A percentile compares a stretch with the other conserved stretches of the same genome.
Conservation (phyloP, 768 basidiomycete species). For the Mycena rebaudengoi region DNA sequence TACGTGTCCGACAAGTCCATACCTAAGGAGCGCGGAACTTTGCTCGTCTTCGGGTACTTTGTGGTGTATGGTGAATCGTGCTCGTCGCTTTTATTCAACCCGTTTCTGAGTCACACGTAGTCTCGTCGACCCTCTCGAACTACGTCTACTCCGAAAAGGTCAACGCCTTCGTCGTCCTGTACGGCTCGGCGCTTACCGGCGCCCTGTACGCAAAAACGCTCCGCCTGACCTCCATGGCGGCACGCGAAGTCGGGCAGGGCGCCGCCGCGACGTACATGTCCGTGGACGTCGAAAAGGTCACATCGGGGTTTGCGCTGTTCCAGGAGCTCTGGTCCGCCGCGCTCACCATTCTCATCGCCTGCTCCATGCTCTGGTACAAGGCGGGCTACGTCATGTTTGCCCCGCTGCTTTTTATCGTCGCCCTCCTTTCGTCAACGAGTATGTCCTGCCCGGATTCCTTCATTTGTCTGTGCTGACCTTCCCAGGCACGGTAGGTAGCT, state of each 20-base stretch:
- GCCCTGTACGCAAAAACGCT: neutral
- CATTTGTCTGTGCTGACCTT: too few species aligned
- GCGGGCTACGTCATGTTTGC: neutral
- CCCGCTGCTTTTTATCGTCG: neutral
- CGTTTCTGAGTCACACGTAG: too few species aligned
- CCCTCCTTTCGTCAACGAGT: neutral
- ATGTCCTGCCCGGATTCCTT: too few species aligned
- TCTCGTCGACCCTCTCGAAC: neutral
- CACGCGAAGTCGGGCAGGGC: too few species aligned
- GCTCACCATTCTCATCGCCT: neutral
- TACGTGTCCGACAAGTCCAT: neutral
- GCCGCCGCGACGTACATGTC: neutral
- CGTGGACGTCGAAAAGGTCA: neutral
- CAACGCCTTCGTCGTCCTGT: neutral
- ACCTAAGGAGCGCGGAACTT: neutral
- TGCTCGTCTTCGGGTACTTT: neutral
- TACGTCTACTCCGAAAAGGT: neutral
- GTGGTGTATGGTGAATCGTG: neutral
- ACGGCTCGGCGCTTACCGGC: neutral
- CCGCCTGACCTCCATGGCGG: too few species aligned
- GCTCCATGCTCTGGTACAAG: neutral
- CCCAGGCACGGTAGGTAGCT: neutral
- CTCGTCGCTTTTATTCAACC: neutral
- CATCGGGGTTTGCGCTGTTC: neutral
- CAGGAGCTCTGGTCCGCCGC: too few species aligned